Conservation (phyloP, 176 grass and related monocot genomes). For the Eremochloa ophiuroides region DNA sequence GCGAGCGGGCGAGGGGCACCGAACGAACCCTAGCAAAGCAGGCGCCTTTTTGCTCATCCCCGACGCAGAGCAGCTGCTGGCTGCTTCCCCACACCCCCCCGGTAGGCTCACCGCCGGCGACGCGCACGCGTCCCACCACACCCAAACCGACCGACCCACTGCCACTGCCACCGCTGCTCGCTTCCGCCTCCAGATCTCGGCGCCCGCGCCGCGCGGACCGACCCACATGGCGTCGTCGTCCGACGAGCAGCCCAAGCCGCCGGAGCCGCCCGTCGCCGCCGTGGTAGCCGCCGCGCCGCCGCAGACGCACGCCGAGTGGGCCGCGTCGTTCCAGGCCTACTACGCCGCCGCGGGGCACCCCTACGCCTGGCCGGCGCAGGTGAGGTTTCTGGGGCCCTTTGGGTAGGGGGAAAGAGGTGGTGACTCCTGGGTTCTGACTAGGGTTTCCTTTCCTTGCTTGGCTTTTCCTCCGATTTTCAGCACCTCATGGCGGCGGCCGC, state of each 20-base stretch:
- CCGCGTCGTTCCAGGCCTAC: slow-evolving; percentile 56
- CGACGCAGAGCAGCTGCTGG: not conserved
- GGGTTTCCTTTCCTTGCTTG: slow-evolving; percentile 5
- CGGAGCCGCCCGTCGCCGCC: slow-evolving; percentile 37
- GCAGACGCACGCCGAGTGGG: slow-evolving; percentile 49
- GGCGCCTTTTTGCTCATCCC: slow-evolving; percentile 14
- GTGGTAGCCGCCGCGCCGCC: not conserved
- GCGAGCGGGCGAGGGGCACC: too few species aligned
- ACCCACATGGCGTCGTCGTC: slow-evolving; percentile 45
- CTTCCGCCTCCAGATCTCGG: slow-evolving; percentile 11
- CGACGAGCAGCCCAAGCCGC: slow-evolving; percentile 69
- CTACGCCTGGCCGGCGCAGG: slow-evolving; percentile 76
- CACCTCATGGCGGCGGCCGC: slow-evolving; percentile 66
- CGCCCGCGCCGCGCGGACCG: not conserved
- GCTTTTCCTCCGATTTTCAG: slow-evolving; percentile 12
- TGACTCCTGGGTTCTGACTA: slow-evolving; percentile 19
- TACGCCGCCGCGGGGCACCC: slow-evolving; percentile 51
- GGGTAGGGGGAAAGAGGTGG: not conserved
- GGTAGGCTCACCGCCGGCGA: slow-evolving; percentile 53
- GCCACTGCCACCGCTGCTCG: slow-evolving; percentile 15
- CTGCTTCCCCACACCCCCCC: slow-evolving; percentile 37
- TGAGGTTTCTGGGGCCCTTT: not conserved
- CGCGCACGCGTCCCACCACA: not conserved
- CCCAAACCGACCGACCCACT: too few species aligned
- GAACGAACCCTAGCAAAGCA: slow-evolving; percentile 40